A percentile compares a stretch with the other conserved stretches of the same genome.
These are phyloP conservation scores for Penicillium sp. DNA, from an alignment of 2,329 filamentous ascomycete species.

Conservation along the genomic window DNA sequence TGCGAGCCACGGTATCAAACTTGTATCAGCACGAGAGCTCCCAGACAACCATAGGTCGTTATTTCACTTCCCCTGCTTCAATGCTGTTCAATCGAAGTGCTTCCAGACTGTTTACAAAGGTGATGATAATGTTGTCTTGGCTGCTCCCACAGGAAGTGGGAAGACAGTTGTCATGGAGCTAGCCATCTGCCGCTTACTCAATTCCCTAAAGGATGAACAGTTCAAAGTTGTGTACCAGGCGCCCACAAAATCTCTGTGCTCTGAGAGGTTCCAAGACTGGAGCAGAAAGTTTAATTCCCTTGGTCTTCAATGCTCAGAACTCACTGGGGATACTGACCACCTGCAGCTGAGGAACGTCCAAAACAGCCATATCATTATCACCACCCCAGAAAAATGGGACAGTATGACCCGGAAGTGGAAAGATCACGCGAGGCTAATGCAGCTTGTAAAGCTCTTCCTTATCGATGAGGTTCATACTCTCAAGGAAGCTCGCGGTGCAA, in stretches of 20 bases:
- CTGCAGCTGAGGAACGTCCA: slow-evolving; percentile 71
- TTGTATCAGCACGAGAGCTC: slow-evolving; percentile 64
- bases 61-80: slow-evolving; percentile 77
- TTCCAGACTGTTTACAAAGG: slow-evolving; percentile 69
- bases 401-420: slow-evolving; percentile 87
- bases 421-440: slow-evolving; percentile 75
- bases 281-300: slow-evolving; percentile 71
- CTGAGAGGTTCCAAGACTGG: slow-evolving; percentile 79
- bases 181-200: slow-evolving; percentile 75
- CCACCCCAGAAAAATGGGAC: slow-evolving; percentile 91
- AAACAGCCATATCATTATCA: slow-evolving; percentile 79
- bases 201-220: slow-evolving; percentile 58
- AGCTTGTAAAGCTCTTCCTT: slow-evolving; percentile 77
- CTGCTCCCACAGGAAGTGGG: slow-evolving; percentile 82
- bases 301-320: slow-evolving; percentile 72
- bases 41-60: slow-evolving; percentile 72
- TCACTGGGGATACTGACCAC: slow-evolving; percentile 80
- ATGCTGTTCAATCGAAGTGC: slow-evolving; percentile 81
- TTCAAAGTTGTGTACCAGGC: slow-evolving; percentile 87
- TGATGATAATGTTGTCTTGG: slow-evolving; percentile 77
- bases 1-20: slow-evolving; percentile 62
- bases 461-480: slow-evolving; percentile 90
- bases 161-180: slow-evolving; percentile 84
- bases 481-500: slow-evolving; percentile 78
- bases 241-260: slow-evolving; percentile 81